phyloP scores from a whole-genome alignment of 495 filamentous ascomycete genomes.

The Penicillium manginii region DNA sequence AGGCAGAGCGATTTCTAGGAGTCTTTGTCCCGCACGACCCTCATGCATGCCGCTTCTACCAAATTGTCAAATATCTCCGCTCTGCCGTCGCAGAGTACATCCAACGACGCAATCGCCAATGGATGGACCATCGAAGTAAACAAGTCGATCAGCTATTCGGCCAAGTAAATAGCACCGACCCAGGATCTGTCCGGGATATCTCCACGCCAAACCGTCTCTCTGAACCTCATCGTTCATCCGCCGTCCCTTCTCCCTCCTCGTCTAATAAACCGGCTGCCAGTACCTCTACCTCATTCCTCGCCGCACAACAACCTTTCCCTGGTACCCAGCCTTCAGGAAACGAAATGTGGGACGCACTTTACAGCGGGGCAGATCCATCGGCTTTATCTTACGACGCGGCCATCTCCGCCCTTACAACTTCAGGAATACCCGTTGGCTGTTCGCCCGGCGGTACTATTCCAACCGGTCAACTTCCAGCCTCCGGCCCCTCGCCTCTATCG shows the following conservation, averaged over 20 bases:
- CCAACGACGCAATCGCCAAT: conserved; percentile 39
- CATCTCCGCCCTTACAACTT: conserved; percentile 54
- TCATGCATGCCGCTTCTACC: conserved; percentile 65
- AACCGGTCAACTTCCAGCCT: conserved; percentile 14
- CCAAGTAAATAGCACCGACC: conserved; percentile 31
- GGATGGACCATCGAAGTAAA: conserved; percentile 43
- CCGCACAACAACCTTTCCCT: conserved; percentile 5
- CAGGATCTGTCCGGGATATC: conserved; percentile 20
- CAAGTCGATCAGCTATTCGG: conserved; percentile 48
- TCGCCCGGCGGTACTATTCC: conserved; percentile 48
- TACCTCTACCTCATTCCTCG: conserved; percentile 19
- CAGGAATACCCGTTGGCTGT: conserved; percentile 44
- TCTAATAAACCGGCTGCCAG: conserved; percentile 25
- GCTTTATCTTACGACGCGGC: conserved; percentile 44
- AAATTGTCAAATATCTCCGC: conserved; percentile 66
- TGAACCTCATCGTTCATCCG: conserved; percentile 19
- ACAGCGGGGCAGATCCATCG: conserved; percentile 30
- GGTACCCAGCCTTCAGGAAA: conserved; percentile 19
- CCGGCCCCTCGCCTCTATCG: conserved; percentile 41
- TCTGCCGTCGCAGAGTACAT: conserved; percentile 54
- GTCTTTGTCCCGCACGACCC: conserved; percentile 66
- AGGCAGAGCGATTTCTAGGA: conserved; percentile 61
- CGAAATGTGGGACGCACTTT: conserved; percentile 42
- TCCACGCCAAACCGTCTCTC: conserved; percentile 16
- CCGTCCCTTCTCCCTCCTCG: conserved; percentile 31